A percentile compares a stretch with the other conserved stretches of the same genome.
These are phyloP conservation scores for Byssoonygena ceratinophila DNA, from an alignment of 2,329 filamentous ascomycete species.

Conservation along the genomic window DNA sequence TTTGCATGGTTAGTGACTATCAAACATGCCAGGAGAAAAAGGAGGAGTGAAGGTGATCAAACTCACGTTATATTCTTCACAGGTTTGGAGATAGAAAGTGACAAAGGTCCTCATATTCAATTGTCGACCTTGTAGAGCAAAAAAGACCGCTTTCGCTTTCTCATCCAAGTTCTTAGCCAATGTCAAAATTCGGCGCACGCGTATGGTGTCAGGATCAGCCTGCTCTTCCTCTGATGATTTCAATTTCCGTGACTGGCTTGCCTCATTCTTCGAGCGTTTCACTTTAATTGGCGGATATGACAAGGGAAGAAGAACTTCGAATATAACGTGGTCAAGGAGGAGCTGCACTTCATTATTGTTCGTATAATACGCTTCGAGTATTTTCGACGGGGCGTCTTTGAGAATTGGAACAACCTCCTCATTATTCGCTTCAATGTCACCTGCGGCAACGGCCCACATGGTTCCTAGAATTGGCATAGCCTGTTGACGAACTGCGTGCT, in stretches of 20 bases:
- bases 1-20: neutral
- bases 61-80: constrained; percentile 66
- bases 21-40: neutral
- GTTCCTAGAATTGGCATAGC: constrained; percentile 75
- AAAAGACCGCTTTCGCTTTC: constrained; percentile 75
- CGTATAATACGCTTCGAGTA: constrained; percentile 79
- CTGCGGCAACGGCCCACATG: constrained; percentile 86
- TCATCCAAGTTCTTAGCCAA: constrained; percentile 68
- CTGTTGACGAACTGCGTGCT: constrained; percentile 67
- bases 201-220: constrained; percentile 49
- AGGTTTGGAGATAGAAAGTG: constrained; percentile 66
- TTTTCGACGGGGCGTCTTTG: constrained; percentile 68
- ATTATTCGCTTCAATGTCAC: constrained; percentile 73
- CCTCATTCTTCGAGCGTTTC: constrained; percentile 37
- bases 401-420: constrained; percentile 66
- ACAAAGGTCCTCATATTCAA: constrained; percentile 62
- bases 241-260: constrained; percentile 48
- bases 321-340: constrained; percentile 71
- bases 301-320: constrained; percentile 82
- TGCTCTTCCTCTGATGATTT: constrained; percentile 30
- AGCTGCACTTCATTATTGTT: constrained; percentile 81
- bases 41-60: neutral
- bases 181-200: constrained; percentile 73
- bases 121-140: constrained; percentile 71
- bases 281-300: constrained; percentile 63